Evolutionary conservation across 805 yeast species (phyloP).

Genomic region (Starmerella gropengiesseri): DNA sequence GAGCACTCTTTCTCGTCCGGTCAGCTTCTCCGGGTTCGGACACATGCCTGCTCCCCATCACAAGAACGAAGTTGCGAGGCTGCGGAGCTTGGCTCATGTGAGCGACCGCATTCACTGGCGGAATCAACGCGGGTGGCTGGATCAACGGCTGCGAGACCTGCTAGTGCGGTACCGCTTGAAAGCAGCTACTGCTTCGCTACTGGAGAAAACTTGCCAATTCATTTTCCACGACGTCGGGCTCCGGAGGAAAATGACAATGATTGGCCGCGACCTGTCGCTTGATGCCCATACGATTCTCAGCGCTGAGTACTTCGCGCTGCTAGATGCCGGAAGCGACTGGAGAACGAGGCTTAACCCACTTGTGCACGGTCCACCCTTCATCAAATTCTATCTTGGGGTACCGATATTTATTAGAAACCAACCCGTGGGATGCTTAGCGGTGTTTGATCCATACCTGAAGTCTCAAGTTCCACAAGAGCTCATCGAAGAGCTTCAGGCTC

Average conservation of each 20-base stretch:
- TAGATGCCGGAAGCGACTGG: constrained; percentile 63
- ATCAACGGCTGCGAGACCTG: constrained; percentile 31
- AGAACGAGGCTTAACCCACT: constrained; percentile 52
- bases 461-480: constrained; percentile 14
- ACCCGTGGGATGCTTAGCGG: constrained; percentile 47
- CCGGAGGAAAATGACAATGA: constrained; percentile 35
- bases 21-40: constrained; percentile 38
- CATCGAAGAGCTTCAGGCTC: constrained; percentile 10
- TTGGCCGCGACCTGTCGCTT: constrained; percentile 40
- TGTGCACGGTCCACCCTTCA: constrained; percentile 49
- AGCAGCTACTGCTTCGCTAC: constrained; percentile 51
- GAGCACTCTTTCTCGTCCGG: constrained; percentile 42
- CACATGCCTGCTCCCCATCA: constrained; percentile 52
- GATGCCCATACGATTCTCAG: constrained; percentile 64
- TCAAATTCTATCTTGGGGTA: constrained; percentile 55
- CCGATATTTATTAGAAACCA: constrained; percentile 39
- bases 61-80: constrained; percentile 39
- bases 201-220: constrained; percentile 39
- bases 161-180: constrained; percentile 35
- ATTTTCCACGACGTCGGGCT: constrained; percentile 42
- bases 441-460: constrained; percentile 39
- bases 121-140: constrained; percentile 33
- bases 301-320: constrained; percentile 40
- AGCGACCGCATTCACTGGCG: constrained; percentile 41
- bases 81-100: constrained; percentile 36